Evolutionary conservation across 345 rosid species (phyloP), one percentile per base, ranked within the genome.

Genomic region (Lumnitzera racemosa): DNA sequence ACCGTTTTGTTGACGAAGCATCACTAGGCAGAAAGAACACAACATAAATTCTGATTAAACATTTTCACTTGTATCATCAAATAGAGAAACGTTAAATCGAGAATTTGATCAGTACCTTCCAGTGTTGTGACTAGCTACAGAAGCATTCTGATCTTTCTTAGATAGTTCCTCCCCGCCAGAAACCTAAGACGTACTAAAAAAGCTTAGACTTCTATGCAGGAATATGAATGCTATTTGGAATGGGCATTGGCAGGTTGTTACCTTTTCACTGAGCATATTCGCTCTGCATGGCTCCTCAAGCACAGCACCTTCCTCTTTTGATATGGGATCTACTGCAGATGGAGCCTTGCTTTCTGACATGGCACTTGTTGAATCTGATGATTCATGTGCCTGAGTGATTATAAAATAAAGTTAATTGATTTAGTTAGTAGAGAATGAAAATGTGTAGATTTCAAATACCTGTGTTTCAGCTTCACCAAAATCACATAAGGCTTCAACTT

Each of bases 401-500:
- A 7, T 36, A 36, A 36, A 36, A 36, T 36, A 36, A 36, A 36
- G 9, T 36, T 36, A 36, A 36, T 5, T 36, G 10, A 36, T 36
- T 1, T 36, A 36, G 10, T 9, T 9, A 36, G 31, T 5, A 27
- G 31, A 36, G 11, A 9, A 36, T 36, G 43, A 36, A 20, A 36
- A 36, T 36, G 43, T 4, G 10, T 36, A 36, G 43, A 36, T 36
- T 36, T 4, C 7, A 36, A 36, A 3, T 36, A 36, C 43, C 43
- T 36, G 43, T 51, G 66, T 76, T 25, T 85, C 91, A 16, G 80
- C 92, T 61, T 86, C 91, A 62, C 81, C 77, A 72, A 90, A 88
- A 80, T 83, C 87, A 70, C 96, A 95, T 55, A 90, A 64, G 23
- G 79, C 70, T 62, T 86, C 95, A 20, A 86, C 78, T 66, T 80